Evolutionary conservation across 176 grass and related monocot genomes (phyloP).

Genomic region (Raddia guianensis): DNA sequence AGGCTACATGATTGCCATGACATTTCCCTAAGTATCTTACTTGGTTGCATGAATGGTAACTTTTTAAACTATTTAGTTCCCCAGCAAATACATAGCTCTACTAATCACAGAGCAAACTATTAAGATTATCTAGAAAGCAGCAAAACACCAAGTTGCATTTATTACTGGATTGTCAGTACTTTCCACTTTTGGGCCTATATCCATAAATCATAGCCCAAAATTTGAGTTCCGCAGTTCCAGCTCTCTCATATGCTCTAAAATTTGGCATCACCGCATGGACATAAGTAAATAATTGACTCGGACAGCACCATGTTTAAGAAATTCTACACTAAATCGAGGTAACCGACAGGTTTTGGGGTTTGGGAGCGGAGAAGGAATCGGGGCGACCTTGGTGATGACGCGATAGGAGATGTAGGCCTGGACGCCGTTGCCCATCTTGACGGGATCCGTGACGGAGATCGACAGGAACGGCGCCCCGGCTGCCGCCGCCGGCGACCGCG

Average conservation of each 20-base stretch:
- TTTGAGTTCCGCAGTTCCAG: conserved; percentile 32
- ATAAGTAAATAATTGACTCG: not conserved
- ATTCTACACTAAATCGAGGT: conserved; percentile 27
- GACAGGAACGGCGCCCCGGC: conserved; percentile 55
- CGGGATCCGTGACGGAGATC: conserved; percentile 90
- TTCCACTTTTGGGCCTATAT: conserved; percentile 32
- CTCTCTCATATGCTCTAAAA: conserved; percentile 18
- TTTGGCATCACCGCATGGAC: not conserved
- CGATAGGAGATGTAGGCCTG: conserved; percentile 99
- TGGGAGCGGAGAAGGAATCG: conserved; percentile 16
- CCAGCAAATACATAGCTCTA: conserved; percentile 1
- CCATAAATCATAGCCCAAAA: conserved; percentile 25
- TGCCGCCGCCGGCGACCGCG: conserved; percentile 64
- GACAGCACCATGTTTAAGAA: not conserved
- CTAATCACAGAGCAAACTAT: not conserved
- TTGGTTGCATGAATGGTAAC: not conserved
- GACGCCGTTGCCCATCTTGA: conserved; percentile 94
- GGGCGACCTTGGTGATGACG: conserved; percentile 86
- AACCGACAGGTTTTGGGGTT: conserved; percentile 1
- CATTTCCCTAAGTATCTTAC: not conserved
- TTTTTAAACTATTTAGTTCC: not conserved
- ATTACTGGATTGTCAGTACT: conserved; percentile 3
- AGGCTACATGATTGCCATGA: not conserved
- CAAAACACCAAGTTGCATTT: conserved; percentile 8
- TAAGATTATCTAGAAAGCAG: conserved; percentile 20